Evolutionary conservation across 805 yeast genomes (phyloP), one percentile per base, ranked within the genome.

Genomic region (Kodamaea hsintzibuensis): DNA sequence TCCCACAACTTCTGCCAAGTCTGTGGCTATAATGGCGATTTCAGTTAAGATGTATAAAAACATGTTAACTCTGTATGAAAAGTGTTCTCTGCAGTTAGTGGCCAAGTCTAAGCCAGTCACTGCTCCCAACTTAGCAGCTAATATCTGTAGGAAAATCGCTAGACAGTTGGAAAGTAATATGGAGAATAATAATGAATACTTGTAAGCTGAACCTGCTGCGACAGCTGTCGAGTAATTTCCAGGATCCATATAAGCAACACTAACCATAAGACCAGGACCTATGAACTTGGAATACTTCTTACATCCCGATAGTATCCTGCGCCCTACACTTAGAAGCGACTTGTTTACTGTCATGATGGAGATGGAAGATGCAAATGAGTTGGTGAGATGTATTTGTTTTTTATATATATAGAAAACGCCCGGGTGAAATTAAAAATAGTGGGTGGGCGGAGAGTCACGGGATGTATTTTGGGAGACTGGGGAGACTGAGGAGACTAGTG

Each of bases 1-100:
- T n/a, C 99, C 99, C 22, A 95, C 93, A 37, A 93, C 97, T 67
- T 93, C 98, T 1, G 99, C 98, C 59, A 95, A 80, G 72, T 93
- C 99, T 0, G 98, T 93, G 1, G 98, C 97, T 43, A 93, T 85
- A 55, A 93, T 93, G 17, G 98, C 96, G 16, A 87, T 72, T 64
- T 93, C 98, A 0, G 98, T 96, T 57, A 92, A 78, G 2, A 85
- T 66, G 67, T 93, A 92, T 19, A 91, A 71, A 30, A 79, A 62
- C 42, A 86, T 61, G 63, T 88, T 88, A 33, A 88, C 62, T 55
- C 78, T 79, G 52, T 71, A 76, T 1, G 92, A 86, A 42, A 92
- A 72, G 69, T 91, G 89, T 47, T 80, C 82, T 47, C 90, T 80
- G 71, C 98, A 91, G 70, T 86, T 87, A 57, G 88, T 88, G 1